Percentiles rank a stretch among this genome's conserved stretches.
Conservation (phyloP, 2,329 filamentous ascomycete genomes). For the Aspergillus intermedius region DNA sequence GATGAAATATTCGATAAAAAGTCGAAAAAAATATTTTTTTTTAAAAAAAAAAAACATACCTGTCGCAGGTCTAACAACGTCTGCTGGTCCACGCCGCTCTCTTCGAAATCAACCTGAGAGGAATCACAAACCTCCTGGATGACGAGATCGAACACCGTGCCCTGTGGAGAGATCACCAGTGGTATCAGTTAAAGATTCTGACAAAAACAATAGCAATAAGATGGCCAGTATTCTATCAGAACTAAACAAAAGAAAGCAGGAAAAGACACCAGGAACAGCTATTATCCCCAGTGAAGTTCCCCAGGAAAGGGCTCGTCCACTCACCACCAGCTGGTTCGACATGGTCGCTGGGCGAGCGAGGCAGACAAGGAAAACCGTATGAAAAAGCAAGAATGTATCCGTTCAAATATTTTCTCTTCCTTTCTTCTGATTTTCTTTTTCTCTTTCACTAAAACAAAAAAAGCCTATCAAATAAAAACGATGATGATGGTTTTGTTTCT, state of each 20-base stretch:
- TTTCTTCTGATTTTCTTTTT: slow-evolving; percentile 2
- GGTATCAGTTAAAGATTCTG: slow-evolving; percentile 22
- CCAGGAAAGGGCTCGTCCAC: slow-evolving; percentile 17
- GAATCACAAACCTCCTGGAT: slow-evolving; percentile 87
- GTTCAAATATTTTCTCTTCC: slow-evolving; percentile 2
- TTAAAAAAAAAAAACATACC: slow-evolving; percentile 54
- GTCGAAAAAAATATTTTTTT: slow-evolving; percentile 4
- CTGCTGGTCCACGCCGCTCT: slow-evolving; percentile 81
- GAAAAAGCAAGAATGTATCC: slow-evolving; percentile 2
- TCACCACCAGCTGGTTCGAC: slow-evolving; percentile 46
- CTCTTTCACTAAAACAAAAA: slow-evolving; percentile 6
- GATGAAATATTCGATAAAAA: not conserved
- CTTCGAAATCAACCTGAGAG: slow-evolving; percentile 92
- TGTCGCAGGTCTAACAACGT: slow-evolving; percentile 80
- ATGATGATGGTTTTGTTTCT: slow-evolving; percentile 1
- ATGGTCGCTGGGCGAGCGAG: slow-evolving; percentile 22
- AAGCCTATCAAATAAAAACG: slow-evolving; percentile 4
- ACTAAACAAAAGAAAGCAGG: slow-evolving; percentile 3
- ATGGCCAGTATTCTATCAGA: not conserved
- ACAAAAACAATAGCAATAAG: not conserved
- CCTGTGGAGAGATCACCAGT: slow-evolving; percentile 39
- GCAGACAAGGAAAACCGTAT: too few species aligned
- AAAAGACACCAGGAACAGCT: not conserved
- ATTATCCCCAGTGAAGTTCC: not conserved
- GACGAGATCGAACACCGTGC: slow-evolving; percentile 80